phyloP scores from a whole-genome alignment of 2,329 filamentous ascomycete genomes.

The Fonsecaea monophora region DNA sequence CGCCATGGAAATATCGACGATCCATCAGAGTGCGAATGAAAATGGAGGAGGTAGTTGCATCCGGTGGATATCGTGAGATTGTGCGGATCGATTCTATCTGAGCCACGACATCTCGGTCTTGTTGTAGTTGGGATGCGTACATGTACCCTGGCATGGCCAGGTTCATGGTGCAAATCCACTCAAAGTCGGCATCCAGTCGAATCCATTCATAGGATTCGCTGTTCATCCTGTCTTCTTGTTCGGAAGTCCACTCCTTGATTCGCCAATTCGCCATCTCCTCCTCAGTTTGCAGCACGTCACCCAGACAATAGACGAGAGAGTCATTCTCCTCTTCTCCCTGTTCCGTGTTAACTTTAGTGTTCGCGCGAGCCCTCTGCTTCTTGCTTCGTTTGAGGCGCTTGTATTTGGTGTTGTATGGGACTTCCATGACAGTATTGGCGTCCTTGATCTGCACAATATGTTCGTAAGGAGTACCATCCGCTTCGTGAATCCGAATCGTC shows the following conservation, averaged over 20 bases:
- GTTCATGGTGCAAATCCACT: slow-evolving; percentile 88
- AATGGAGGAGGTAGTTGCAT: slow-evolving; percentile 86
- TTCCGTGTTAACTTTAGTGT: slow-evolving; percentile 63
- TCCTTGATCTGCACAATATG: slow-evolving; percentile 97
- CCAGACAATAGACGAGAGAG: slow-evolving; percentile 85
- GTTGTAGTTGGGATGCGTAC: slow-evolving; percentile 96
- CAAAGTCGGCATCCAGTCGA: slow-evolving; percentile 95
- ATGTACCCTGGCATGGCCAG: slow-evolving; percentile 90
- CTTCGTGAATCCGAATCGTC: slow-evolving; percentile 97
- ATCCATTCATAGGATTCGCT: slow-evolving; percentile 99
- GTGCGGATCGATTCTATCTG: slow-evolving; percentile 76
- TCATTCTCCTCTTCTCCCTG: slow-evolving; percentile 75
- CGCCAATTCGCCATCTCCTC: slow-evolving; percentile 85
- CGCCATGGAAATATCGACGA: slow-evolving; percentile 88
- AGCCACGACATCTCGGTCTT: slow-evolving; percentile 96
- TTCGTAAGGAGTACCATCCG: slow-evolving; percentile 96
- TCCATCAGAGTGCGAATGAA: slow-evolving; percentile 90
- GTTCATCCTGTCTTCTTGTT: slow-evolving; percentile 90
- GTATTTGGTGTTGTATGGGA: slow-evolving; percentile 99
- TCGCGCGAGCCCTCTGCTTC: slow-evolving; percentile 77
- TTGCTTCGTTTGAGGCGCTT: slow-evolving; percentile 92
- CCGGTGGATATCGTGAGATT: slow-evolving; percentile 70
- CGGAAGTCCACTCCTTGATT: slow-evolving; percentile 85
- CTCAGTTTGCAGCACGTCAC: slow-evolving; percentile 83
- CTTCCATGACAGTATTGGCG: slow-evolving; percentile 82